phyloP scores from a whole-genome alignment of 306 rosid species.

The Gleditsia sinensis region DNA sequence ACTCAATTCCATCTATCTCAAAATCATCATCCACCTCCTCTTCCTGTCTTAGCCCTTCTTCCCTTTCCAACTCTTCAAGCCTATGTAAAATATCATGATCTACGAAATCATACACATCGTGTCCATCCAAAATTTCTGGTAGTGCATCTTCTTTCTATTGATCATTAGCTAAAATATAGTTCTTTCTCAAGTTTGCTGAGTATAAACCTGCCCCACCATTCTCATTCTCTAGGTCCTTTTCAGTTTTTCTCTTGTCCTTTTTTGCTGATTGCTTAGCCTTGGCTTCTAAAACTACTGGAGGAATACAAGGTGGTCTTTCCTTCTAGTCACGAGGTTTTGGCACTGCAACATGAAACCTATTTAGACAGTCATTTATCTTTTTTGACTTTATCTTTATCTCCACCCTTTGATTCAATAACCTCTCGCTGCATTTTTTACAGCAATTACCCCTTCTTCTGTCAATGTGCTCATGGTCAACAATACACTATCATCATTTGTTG shows the following conservation, averaged over 20 bases:
- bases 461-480: slow-evolving; percentile 85
- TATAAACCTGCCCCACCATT: slow-evolving; percentile 95
- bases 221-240: slow-evolving; percentile 79
- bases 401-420: slow-evolving; percentile 77
- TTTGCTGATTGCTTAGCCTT: slow-evolving; percentile 64
- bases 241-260: slow-evolving; percentile 64
- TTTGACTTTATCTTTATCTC: slow-evolving; percentile 86
- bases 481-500: slow-evolving; percentile 58
- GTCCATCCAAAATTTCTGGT: slow-evolving; percentile 93
- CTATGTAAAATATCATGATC: slow-evolving; percentile 76
- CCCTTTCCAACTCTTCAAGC: slow-evolving; percentile 86
- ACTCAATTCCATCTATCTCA: slow-evolving; percentile 66
- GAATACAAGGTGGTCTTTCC: slow-evolving; percentile 82
- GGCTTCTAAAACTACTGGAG: slow-evolving; percentile 71
- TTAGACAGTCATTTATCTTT: slow-evolving; percentile 71
- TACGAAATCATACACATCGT: slow-evolving; percentile 79
- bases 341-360: slow-evolving; percentile 83
- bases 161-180: slow-evolving; percentile 70
- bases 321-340: slow-evolving; percentile 80
- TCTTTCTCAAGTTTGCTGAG: slow-evolving; percentile 78
- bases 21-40: slow-evolving; percentile 61
- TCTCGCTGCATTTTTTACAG: slow-evolving; percentile 88
- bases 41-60: slow-evolving; percentile 62
- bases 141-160: slow-evolving; percentile 84
- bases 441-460: slow-evolving; percentile 81